These are phyloP conservation scores for Colletotrichum abscissum DNA, from an alignment of 2,329 filamentous ascomycete species.

Conservation along the genomic window DNA sequence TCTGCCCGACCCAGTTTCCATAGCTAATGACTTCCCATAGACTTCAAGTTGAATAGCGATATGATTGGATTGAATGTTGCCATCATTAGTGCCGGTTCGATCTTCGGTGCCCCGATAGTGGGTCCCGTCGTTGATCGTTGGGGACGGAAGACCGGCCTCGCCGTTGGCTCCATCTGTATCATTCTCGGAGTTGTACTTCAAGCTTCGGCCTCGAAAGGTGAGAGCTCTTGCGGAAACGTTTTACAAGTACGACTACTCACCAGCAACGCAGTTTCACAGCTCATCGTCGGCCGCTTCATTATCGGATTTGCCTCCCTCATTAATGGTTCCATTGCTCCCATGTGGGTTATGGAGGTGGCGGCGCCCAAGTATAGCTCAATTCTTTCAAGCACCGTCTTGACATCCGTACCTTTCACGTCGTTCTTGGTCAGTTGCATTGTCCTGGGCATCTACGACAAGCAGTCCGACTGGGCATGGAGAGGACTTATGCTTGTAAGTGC, in stretches of 20 bases:
- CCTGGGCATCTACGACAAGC: too few species aligned
- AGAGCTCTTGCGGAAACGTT: neutral
- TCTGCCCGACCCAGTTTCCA: too few species aligned
- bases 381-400: too few species aligned
- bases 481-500: too few species aligned
- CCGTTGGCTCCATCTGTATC: constrained; percentile 4
- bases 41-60: constrained; percentile 13
- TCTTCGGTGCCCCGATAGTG: constrained; percentile 8
- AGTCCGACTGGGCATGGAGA: too few species aligned
- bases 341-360: too few species aligned
- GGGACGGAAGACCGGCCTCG: constrained; percentile 15
- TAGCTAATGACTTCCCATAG: neutral
- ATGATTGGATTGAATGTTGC: constrained; percentile 12
- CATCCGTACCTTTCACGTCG: too few species aligned
- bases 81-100: constrained; percentile 12
- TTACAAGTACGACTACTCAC: too few species aligned
- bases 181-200: constrained; percentile 11
- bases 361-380: too few species aligned
- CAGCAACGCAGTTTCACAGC: neutral
- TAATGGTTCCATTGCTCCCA: neutral
- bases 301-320: constrained; percentile 5
- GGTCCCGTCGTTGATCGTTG: constrained; percentile 1
- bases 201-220: constrained; percentile 1
- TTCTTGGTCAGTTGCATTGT: too few species aligned
- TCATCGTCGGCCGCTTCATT: constrained; percentile 8